Evolutionary conservation across 257 asterid genomes (phyloP), one percentile per base, ranked within the genome.

Genomic region (Solanum bulbocastanum): DNA sequence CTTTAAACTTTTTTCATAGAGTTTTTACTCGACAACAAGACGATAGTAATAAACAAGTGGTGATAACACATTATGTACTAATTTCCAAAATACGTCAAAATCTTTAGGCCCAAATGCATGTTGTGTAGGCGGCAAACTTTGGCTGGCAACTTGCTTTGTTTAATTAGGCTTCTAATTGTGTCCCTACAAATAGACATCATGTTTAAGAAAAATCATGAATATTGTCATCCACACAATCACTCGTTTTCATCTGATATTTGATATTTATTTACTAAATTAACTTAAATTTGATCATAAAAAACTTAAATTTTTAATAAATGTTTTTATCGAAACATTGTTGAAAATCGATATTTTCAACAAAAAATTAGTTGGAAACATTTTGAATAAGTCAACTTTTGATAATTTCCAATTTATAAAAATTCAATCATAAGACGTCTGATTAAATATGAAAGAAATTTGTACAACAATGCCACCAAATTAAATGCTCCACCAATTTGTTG

Each of bases 141-240:
- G 82, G 82, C 32, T 20, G 82, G 82, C 82, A 9, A 10, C 49
- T 74, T 10, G 49, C 30, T 60, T 81, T 81, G 30, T 81, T 81
- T 73, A 16, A 46, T 46, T 49, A 81, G 68, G 68, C 27, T 81
- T 27, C 85, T 52, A 52, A 18, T 40, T n/a, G 2, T 81, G 85
- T 81, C 85, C 85, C 85, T 30, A 81, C 85, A 46, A 46, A 16
- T 81, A 13, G 30, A 42, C 85, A 81, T 4, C 68, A 30, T 44
- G 84, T 35, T 79, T 44, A 3, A 79, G 40, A 44, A 30, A 15
- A 13, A 76, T 46, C 10, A 46, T 30, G 85, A 27, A 39, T 18
- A 81, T 81, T 81, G 16, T 30, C 40, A 46, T 81, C 68, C 85
- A 81, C 68, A 9, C 18, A 30, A n/a, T 81, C 42, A 81, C 11